Base-by-base conservation (phyloP, 495 filamentous ascomycete genomes). In the Staphylotrichum tortipilum region DNA sequence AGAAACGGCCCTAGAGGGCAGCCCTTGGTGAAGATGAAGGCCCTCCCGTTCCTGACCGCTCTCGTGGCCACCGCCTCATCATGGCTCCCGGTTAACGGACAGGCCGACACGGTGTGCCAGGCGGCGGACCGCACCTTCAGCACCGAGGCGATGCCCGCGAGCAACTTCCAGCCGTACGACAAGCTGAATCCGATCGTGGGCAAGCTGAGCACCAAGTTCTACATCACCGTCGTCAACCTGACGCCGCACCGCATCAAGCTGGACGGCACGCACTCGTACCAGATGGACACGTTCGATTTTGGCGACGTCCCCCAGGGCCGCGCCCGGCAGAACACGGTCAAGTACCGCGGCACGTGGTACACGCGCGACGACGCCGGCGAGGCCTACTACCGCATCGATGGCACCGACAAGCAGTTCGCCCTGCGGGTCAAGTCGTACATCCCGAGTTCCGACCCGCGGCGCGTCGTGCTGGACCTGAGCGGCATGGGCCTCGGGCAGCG, bases 171-270 rank as follows among this genome's bases (percentile, higher is more conserved):
- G 47, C 47, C 50, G 7, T 49, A 42, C 38, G 39, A 48, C 35
- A 23, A 50, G 22, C 26, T 57, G 24, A 55, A 50, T 7, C 50
- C 50, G 0, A 15, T 44, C 4, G 28, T 47, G n/a, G 44, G 18
- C 17, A 21, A 9, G n/a, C 29, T 54, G 34, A 55, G 54, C 21
- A 46, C 42, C 15, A 52, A 48, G 18, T 60, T 61, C 34, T 64
- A 53, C 50, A 36, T 66, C 34, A 54, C 57, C 7, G 48, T 68
- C 9, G 60, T 66, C 18, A 68, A 68, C 53, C 54, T 53, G 10
- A 62, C 63, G 3, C 65, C 65, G 0, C 61, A 68, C 44, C 53
- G 61, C 33, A 53, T 64, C 57, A 51, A 35, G 4, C 46, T 68
- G n/a, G 49, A 53, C 7, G 41, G 52, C 44, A 52, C 44, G 0